These are phyloP conservation scores for Sugiyamaella sp. DNA, from an alignment of 1,139 yeast genomes.

Conservation along the genomic window DNA sequence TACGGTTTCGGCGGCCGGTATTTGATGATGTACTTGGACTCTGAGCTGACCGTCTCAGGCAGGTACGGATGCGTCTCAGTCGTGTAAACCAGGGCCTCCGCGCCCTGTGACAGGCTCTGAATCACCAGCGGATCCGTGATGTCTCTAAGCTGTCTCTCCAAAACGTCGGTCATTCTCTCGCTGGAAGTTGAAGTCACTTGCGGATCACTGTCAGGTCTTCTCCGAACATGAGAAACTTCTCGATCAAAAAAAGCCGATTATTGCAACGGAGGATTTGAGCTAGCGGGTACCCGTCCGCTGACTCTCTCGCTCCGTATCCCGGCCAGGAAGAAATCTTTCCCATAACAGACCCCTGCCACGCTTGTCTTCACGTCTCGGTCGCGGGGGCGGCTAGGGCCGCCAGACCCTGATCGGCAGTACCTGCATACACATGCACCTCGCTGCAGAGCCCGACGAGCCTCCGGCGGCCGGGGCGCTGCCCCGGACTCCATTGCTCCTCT, in stretches of 20 bases:
- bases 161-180: conserved; percentile 23
- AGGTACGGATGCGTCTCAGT: conserved; percentile 71
- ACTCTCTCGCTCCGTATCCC: not conserved
- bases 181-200: not conserved
- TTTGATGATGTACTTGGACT: conserved; percentile 62
- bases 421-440: too few species aligned
- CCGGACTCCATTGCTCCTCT: not conserved
- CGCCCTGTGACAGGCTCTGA: conserved; percentile 72
- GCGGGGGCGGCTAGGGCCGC: too few species aligned
- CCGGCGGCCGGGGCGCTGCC: not conserved
- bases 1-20: conserved; percentile 88
- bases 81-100: conserved; percentile 83
- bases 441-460: not conserved
- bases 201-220: too few species aligned
- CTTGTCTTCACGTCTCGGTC: too few species aligned
- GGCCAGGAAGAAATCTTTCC: too few species aligned
- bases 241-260: not conserved
- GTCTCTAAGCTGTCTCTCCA: conserved; percentile 46
- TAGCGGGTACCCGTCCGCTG: not conserved
- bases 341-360: too few species aligned
- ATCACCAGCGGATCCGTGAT: conserved; percentile 52
- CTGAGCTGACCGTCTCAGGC: conserved; percentile 33
- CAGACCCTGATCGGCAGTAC: too few species aligned
- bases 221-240: not conserved
- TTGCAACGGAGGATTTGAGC: not conserved